These are phyloP conservation scores for Nicotiana tomentosiformis DNA, from an alignment of 257 asterid genomes.

Conservation along the genomic window DNA sequence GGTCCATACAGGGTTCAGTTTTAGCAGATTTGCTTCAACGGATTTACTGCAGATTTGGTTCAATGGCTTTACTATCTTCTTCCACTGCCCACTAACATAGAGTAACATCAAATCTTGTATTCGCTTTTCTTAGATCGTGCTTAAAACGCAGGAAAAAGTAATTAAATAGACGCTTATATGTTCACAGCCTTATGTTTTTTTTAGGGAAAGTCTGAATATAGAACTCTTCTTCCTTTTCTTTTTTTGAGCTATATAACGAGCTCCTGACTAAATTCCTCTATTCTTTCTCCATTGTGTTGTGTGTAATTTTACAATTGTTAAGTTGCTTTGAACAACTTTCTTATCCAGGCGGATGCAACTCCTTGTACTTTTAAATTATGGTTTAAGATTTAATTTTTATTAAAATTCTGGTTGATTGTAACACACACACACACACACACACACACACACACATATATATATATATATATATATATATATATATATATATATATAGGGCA, in stretches of 20 bases:
- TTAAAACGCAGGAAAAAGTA: background rate
- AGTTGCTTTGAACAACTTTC: background rate
- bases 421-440: too few relatives aligned
- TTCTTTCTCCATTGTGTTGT: background rate
- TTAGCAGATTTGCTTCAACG: background rate
- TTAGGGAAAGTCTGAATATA: background rate
- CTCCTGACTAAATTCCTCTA: background rate
- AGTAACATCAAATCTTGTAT: background rate
- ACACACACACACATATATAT: too few relatives aligned
- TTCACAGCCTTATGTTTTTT: background rate
- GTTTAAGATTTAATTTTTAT: background rate
- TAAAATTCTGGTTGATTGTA: background rate
- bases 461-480: too few relatives aligned
- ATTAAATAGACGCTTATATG: background rate
- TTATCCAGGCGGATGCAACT: background rate
- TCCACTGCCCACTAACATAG: background rate
- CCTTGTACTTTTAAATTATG: background rate
- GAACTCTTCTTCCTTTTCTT: background rate
- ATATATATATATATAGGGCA: too few relatives aligned
- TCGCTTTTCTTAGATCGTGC: slow-evolving; percentile 1
- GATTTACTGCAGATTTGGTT: background rate
- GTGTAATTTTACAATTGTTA: background rate
- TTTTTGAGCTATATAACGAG: background rate
- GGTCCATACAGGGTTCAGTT: background rate
- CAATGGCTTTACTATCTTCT: background rate